Base-by-base conservation (phyloP, 495 filamentous ascomycete genomes). In the Talaromyces ruber region DNA sequence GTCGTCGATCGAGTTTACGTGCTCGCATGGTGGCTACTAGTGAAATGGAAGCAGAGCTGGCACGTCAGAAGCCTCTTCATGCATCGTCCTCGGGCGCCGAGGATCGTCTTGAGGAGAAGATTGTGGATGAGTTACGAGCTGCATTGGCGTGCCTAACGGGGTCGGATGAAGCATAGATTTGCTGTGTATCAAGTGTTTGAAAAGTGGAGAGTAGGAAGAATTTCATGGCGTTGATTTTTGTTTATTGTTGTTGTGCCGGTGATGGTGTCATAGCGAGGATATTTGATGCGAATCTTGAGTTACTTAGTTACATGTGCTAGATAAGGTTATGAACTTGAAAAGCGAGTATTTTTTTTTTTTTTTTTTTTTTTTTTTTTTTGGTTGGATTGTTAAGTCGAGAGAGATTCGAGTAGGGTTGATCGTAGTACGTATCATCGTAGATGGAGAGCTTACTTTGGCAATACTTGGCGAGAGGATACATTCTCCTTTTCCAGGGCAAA, bases 61-160 rank as follows among this genome's bases (percentile, higher is more conserved):
- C 78, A 45, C 81, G 76, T 45, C 79, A 79, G 69, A 81, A 81
- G 59, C 74, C 80, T 3, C 62, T 72, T 4, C 64, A 72, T 60
- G 60, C 64, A 29, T 59, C 65, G 30, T 25, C 47, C 0, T 73
- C 65, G 14, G 74, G 72, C 22, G 70, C 71, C 1, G 82, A 86
- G 69, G 91, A 78, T 66, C 74, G 77, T 64, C 72, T 94, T 60
- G 90, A 93, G 73, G 88, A 90, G 77, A 88, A 84, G 74, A 79
- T 88, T 16, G 78, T 92, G 18, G 73, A 65, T 54, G 85, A 92
- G 72, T 72, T 95, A 68, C 74, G 70, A 55, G 72, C 73, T 1
- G 65, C 74, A n/a, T 37, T 79, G 59, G 65, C 71, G 24, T 80
- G 76, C 67, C 50, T 81, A 28, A 66, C 71, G 3, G 71, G 72